These are phyloP conservation scores for Rosa rugosa DNA, from an alignment of 306 rosid genomes.

Conservation along the genomic window DNA sequence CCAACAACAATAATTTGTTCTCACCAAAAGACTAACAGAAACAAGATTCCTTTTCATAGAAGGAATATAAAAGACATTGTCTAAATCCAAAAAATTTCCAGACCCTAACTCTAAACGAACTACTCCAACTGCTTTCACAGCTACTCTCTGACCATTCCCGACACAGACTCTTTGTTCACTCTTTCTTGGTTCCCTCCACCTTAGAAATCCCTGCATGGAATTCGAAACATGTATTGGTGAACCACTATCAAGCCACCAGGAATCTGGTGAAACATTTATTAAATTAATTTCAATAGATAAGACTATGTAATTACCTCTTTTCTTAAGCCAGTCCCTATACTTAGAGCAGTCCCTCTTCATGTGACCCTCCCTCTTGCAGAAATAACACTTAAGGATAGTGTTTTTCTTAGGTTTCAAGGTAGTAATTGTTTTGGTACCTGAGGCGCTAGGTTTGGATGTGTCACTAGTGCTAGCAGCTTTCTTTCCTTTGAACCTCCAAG, in stretches of 20 bases:
- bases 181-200: background rate
- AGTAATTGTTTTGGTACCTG: background rate
- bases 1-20: background rate
- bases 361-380: background rate
- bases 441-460: background rate
- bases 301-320: no score
- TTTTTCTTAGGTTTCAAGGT: background rate
- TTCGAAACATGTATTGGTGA: background rate
- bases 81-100: no score
- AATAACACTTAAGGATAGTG: background rate
- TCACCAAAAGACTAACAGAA: background rate
- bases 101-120: background rate
- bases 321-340: background rate
- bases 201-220: background rate
- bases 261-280: background rate
- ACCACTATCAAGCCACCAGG: background rate
- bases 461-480: no score
- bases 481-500: background rate
- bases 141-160: background rate
- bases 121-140: background rate
- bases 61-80: background rate
- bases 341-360: background rate
- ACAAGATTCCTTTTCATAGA: background rate
- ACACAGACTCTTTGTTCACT: background rate
- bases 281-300: background rate